phyloP scores from a whole-genome alignment of 257 asterid genomes.

The Forsythia suspensa region DNA sequence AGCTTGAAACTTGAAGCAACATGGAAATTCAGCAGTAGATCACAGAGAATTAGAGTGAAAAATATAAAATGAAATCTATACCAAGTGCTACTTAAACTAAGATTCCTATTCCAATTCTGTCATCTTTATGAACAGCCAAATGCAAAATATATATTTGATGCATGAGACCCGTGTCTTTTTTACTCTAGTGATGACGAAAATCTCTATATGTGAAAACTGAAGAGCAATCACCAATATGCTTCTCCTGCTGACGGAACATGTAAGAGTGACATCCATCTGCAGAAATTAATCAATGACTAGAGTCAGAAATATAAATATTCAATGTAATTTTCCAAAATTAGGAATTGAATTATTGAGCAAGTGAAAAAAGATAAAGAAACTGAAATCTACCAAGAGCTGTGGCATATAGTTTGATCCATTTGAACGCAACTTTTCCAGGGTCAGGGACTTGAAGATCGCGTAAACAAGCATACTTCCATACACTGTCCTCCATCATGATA shows the following conservation, averaged over 20 bases:
- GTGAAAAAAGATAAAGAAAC: background rate
- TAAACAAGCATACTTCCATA: conserved; percentile 84
- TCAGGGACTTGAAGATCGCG: conserved; percentile 94
- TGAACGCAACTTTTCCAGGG: conserved; percentile 60
- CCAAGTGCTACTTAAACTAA: background rate
- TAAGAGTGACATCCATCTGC: conserved; percentile 96
- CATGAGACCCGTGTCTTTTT: background rate
- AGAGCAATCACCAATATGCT: conserved; percentile 72
- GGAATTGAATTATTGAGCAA: background rate
- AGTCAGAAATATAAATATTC: background rate
- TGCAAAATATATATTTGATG: background rate
- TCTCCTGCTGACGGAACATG: conserved; percentile 77
- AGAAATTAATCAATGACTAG: conserved; percentile 20
- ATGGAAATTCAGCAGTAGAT: conserved; percentile 2
- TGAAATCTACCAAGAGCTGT: conserved; percentile 69
- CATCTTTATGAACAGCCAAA: background rate
- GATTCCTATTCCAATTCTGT: background rate
- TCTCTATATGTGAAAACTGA: conserved; percentile 12
- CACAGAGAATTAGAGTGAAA: background rate
- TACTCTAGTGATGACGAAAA: background rate
- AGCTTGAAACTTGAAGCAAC: background rate
- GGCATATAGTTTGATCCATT: conserved; percentile 81
- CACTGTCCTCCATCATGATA: conserved; percentile 65
- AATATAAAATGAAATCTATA: background rate
- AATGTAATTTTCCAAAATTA: background rate